Evolutionary conservation across 371 early-diverging fungal genomes (phyloP).

Genomic region (Apophysomyces sp.): DNA sequence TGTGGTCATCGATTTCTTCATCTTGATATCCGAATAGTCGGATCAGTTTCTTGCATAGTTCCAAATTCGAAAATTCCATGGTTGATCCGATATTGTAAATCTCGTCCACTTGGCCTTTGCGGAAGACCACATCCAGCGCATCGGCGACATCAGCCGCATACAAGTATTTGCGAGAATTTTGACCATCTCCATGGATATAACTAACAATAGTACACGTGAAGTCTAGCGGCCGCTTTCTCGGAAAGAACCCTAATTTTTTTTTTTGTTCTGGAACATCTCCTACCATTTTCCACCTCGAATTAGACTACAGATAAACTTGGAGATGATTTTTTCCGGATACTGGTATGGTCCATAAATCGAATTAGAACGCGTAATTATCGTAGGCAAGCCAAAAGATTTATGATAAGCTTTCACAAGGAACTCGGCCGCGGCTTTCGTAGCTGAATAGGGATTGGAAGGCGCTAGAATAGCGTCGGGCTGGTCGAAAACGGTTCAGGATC

Average conservation of each 20-base stretch:
- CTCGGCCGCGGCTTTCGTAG: conserved; percentile 91
- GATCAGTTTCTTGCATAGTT: conserved; percentile 65
- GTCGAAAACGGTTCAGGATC: background rate
- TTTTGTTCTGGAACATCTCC: conserved; percentile 1
- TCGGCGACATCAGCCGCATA: conserved; percentile 78
- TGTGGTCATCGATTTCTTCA: conserved; percentile 30
- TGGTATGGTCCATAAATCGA: conserved; percentile 87
- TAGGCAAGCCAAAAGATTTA: conserved; percentile 80
- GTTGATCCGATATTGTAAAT: conserved; percentile 85
- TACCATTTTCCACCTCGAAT: conserved; percentile 61
- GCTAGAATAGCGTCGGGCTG: conserved; percentile 70
- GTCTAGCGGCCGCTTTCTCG: background rate
- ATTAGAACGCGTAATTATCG: conserved; percentile 82
- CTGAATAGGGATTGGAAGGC: conserved; percentile 87
- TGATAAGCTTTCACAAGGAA: conserved; percentile 79
- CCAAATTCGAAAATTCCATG: conserved; percentile 73
- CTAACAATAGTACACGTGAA: conserved; percentile 22
- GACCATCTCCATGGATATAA: conserved; percentile 82
- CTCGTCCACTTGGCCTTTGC: conserved; percentile 62
- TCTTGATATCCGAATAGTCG: conserved; percentile 47
- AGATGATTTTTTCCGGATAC: conserved; percentile 88
- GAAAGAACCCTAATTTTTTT: background rate
- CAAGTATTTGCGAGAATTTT: conserved; percentile 76
- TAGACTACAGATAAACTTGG: conserved; percentile 83
- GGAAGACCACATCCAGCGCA: conserved; percentile 74